Evolutionary conservation across 2,329 filamentous ascomycete genomes (phyloP).

Genomic region (Neocucurbitaria cava): DNA sequence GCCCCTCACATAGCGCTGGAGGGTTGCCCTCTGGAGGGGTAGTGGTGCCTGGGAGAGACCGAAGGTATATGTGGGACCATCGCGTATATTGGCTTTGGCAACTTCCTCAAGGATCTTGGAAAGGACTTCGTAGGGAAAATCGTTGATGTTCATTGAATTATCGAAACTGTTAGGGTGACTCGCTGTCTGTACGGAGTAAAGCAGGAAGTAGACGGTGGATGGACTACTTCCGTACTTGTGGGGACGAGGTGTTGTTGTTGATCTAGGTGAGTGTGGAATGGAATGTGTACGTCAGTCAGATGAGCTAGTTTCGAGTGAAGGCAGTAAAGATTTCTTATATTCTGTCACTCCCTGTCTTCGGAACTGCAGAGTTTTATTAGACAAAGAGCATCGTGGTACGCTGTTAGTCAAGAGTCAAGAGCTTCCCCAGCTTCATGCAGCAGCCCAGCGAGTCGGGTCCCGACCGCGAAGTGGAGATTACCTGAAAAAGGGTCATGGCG

Average conservation of each 20-base stretch:
- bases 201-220: slow-evolving; percentile 10
- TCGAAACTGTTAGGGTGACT: slow-evolving; percentile 13
- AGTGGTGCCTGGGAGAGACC: slow-evolving; percentile 59
- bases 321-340: slow-evolving; percentile 36
- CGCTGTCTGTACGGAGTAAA: slow-evolving; percentile 17
- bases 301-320: slow-evolving; percentile 8
- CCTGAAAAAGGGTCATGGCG: slow-evolving; percentile 27
- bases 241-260: slow-evolving; percentile 7
- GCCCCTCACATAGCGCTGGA: slow-evolving; percentile 60
- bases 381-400: slow-evolving; percentile 38
- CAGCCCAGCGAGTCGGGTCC: slow-evolving; percentile 34
- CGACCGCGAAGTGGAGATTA: slow-evolving; percentile 30
- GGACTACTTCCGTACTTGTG: slow-evolving; percentile 12
- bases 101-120: slow-evolving; percentile 59
- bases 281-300: slow-evolving; percentile 20
- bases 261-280: slow-evolving; percentile 15
- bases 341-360: slow-evolving; percentile 8
- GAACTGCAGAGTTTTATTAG: slow-evolving; percentile 35
- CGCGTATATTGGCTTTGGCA: slow-evolving; percentile 55
- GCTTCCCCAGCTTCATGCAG: slow-evolving; percentile 33
- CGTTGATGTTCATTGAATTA: slow-evolving; percentile 56
- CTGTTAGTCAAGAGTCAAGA: slow-evolving; percentile 42
- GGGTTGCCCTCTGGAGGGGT: slow-evolving; percentile 53
- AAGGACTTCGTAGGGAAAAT: slow-evolving; percentile 61
- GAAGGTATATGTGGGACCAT: slow-evolving; percentile 60